phyloP scores from a whole-genome alignment of 2,329 filamentous ascomycete species.

The Hirsutella minnesotensis region DNA sequence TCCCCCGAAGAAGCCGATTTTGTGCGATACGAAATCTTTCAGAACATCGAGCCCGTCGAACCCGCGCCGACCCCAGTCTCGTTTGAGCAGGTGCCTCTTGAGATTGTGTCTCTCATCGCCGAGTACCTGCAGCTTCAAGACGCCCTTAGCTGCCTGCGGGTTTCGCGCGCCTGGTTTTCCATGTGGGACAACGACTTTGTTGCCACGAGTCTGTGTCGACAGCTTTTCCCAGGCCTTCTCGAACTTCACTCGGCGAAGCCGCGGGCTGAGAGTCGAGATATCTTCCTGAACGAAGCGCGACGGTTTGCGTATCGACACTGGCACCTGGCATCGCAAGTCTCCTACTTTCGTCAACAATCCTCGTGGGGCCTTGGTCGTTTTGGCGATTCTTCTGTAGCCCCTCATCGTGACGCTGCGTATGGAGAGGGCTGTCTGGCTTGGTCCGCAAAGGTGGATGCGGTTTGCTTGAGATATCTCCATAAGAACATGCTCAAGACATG shows the following conservation, averaged over 20 bases:
- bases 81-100: slow-evolving; percentile 1
- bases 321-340: too few species aligned
- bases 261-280: background rate
- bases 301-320: slow-evolving; percentile 7
- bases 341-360: too few species aligned
- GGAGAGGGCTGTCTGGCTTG: too few species aligned
- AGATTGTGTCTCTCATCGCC: slow-evolving; percentile 14
- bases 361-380: too few species aligned
- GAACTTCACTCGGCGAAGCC: slow-evolving; percentile 6
- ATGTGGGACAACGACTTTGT: slow-evolving; percentile 14
- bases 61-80: too few species aligned
- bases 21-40: too few species aligned
- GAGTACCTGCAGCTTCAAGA: slow-evolving; percentile 13
- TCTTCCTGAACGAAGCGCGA: slow-evolving; percentile 8
- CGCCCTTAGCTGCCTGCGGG: slow-evolving; percentile 12
- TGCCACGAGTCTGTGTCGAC: slow-evolving; percentile 8
- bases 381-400: too few species aligned
- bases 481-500: too few species aligned
- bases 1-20: slow-evolving; percentile 4
- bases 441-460: too few species aligned
- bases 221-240: slow-evolving; percentile 16
- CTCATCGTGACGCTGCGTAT: too few species aligned
- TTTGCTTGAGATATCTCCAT: too few species aligned
- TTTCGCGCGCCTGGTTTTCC: slow-evolving; percentile 14
- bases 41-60: too few species aligned